Evolutionary conservation across 2,329 filamentous ascomycete species (phyloP).

Genomic region (Westerdykella sp.): DNA sequence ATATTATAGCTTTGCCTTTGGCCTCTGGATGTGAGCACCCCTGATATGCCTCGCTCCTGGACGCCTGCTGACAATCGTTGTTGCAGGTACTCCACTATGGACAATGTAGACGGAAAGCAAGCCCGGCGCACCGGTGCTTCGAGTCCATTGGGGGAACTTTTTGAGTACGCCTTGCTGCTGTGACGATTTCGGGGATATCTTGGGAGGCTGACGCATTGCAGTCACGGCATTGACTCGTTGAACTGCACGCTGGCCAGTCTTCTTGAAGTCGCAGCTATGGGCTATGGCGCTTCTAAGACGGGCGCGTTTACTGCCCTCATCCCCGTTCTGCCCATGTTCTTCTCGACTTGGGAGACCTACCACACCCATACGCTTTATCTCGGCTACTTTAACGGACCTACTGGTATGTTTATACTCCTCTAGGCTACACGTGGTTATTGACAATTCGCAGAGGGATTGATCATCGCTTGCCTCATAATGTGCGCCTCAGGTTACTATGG

Average conservation of each 20-base stretch:
- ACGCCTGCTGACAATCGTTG: constrained; percentile 9
- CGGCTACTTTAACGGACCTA: constrained; percentile 94
- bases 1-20: constrained; percentile 92
- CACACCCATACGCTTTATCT: constrained; percentile 97
- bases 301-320: constrained; percentile 89
- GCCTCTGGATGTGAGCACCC: constrained; percentile 74
- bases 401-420: constrained; percentile 38
- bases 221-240: constrained; percentile 92
- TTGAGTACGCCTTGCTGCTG: constrained; percentile 57
- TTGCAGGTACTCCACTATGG: constrained; percentile 79
- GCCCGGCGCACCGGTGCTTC: constrained; percentile 91
- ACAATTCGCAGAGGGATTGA: constrained; percentile 62
- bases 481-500: constrained; percentile 80
- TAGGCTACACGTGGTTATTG: constrained; percentile 6
- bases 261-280: constrained; percentile 89
- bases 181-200: constrained; percentile 3
- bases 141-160: constrained; percentile 89
- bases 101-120: constrained; percentile 98
- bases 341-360: constrained; percentile 99
- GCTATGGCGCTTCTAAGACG: constrained; percentile 72
- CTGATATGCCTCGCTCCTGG: background rate
- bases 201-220: constrained; percentile 27
- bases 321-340: constrained; percentile 96
- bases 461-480: constrained; percentile 85
- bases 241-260: constrained; percentile 94